Conservation (phyloP, 768 basidiomycete genomes). For the Kwoniella bestiolae region DNA sequence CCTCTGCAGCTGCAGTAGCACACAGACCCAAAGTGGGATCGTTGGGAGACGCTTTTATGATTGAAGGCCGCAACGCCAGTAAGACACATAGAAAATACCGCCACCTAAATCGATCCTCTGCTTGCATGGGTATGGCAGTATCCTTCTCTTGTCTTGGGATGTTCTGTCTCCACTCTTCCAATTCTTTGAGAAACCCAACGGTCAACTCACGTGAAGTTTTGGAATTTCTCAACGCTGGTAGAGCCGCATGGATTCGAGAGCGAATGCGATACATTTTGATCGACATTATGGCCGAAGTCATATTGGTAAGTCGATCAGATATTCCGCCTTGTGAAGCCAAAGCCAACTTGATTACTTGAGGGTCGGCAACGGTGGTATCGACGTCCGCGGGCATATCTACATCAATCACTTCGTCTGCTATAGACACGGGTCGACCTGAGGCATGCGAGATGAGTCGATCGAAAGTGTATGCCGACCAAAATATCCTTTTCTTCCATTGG, state of each 20-base stretch:
- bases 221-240: slow-evolving; percentile 15
- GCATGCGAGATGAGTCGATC: slow-evolving; percentile 32
- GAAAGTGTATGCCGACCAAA: slow-evolving; percentile 36
- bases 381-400: slow-evolving; percentile 36
- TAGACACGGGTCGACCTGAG: slow-evolving; percentile 30
- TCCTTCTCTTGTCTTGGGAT: slow-evolving; percentile 1
- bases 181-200: slow-evolving; percentile 20
- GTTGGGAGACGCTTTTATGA: slow-evolving; percentile 14
- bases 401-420: slow-evolving; percentile 35
- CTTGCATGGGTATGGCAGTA: slow-evolving; percentile 8
- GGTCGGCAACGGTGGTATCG: slow-evolving; percentile 3
- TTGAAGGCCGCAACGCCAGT: slow-evolving; percentile 16
- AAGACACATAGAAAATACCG: slow-evolving; percentile 24
- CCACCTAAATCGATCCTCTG: slow-evolving; percentile 16
- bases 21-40: slow-evolving; percentile 25
- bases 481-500: slow-evolving; percentile 31
- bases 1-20: slow-evolving; percentile 28
- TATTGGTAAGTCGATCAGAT: background rate
- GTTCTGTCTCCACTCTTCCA: slow-evolving; percentile 24
- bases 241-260: slow-evolving; percentile 21
- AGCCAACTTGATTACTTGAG: background rate
- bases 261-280: slow-evolving; percentile 21
- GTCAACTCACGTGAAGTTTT: slow-evolving; percentile 8
- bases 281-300: slow-evolving; percentile 26
- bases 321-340: background rate